A percentile compares a stretch with the other conserved stretches of the same genome.
phyloP scores from a whole-genome alignment of 768 basidiomycete species.

The Mrakia blollopis region DNA sequence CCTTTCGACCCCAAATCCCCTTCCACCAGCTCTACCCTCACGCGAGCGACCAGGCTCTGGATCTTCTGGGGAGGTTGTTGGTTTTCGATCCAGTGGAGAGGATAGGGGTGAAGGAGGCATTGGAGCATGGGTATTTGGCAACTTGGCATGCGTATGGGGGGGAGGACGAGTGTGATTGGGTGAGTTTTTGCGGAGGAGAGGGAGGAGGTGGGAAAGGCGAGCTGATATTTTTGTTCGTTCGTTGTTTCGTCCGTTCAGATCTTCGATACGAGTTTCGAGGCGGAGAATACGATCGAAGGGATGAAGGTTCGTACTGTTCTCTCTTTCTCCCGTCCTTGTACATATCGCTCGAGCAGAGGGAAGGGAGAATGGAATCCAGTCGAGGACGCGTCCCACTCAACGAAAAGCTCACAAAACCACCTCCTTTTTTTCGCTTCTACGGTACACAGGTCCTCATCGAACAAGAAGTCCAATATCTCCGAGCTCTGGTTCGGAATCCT shows the following conservation, averaged over 20 bases:
- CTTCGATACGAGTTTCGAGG: background rate
- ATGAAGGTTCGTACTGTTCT: background rate
- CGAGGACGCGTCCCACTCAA: too few species aligned
- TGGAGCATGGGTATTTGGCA: slow-evolving; percentile 82
- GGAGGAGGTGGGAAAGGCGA: background rate
- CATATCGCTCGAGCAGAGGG: too few species aligned
- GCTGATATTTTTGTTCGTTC: background rate
- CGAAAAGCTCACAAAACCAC: too few species aligned
- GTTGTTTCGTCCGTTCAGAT: background rate
- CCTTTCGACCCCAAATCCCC: background rate
- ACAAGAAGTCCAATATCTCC: slow-evolving; percentile 3
- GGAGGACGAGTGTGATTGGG: background rate
- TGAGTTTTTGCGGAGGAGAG: background rate
- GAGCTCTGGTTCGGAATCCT: slow-evolving; percentile 13
- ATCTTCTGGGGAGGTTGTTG: background rate
- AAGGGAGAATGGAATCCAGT: too few species aligned
- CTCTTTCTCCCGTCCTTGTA: too few species aligned
- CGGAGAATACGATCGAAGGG: background rate
- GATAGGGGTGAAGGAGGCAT: slow-evolving; percentile 77
- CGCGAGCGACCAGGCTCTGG: slow-evolving; percentile 22
- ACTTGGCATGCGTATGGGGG: slow-evolving; percentile 44
- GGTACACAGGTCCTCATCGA: background rate
- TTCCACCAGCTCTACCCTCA: background rate
- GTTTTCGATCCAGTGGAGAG: slow-evolving; percentile 61
- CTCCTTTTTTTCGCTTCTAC: background rate